Base-by-base conservation (phyloP, 441 rosid species). In the Arabidopsis hybrid region DNA sequence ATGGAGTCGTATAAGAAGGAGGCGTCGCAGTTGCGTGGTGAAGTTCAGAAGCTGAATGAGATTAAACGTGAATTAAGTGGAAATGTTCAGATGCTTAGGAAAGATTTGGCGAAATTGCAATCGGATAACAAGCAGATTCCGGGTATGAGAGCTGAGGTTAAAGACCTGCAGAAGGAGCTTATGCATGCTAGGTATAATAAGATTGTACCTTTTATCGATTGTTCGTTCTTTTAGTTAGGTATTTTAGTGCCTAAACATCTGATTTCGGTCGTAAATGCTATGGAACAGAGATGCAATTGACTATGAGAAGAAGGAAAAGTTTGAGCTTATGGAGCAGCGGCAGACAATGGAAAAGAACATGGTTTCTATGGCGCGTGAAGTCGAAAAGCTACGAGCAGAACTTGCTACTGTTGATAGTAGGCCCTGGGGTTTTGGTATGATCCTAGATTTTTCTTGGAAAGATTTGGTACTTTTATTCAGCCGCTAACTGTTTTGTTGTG, bases 361-460 rank as follows among this genome's bases (percentile, higher is more conserved):
- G 92, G 88, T 93, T 78, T 89, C 97, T 60, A 90, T 96, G 99
- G 98, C 99, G 11, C 97, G 97, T n/a, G 99, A 96, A 81, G 95
- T 96, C 73, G 99, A 96, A 80, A 93, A 89, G 84, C 85, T 93
- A 60, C 88, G 94, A 17, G 98, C 97, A 56, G 98, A 91, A 76
- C 89, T 88, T 63, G 74, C 91, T 21, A 82, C 79, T 71, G 72
- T 82, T 72, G 92, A 88, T 82, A 76, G 83, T 76, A 90, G 95
- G 76, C 76, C 91, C 18, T 88, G 93, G 97, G 85, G 77, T 75
- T 80, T 85, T 75, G 93, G 97, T 96, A 87, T 68, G 83, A 51
- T 40, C 73, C 51, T 36, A 16, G 16, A 10, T 53, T 43, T 64
- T 7, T 69, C 38, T 55, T 66, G 31, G 53, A 60, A 55, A 52